Percentiles rank a stretch among this genome's conserved stretches.
Evolutionary conservation across 257 asterid species (phyloP).

Genomic region (Haberlea rhodopensis): DNA sequence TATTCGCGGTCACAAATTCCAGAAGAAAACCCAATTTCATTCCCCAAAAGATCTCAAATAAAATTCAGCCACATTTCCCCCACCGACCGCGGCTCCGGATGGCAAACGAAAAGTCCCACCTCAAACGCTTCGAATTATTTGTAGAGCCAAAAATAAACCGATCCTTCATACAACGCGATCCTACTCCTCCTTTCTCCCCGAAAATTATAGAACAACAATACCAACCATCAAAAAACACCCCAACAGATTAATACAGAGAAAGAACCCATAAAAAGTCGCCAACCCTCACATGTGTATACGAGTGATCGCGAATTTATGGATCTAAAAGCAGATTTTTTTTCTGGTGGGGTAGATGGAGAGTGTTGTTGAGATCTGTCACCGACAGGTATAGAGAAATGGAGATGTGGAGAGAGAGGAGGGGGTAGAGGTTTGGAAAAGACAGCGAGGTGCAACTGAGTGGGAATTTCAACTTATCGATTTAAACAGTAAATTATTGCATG

Average conservation of each 20-base stretch:
- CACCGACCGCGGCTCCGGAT: constrained; percentile 73
- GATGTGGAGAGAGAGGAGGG: constrained; percentile 6
- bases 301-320: constrained; percentile 34
- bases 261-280: constrained; percentile 8
- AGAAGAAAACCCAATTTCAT: constrained; percentile 3
- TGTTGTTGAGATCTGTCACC: constrained; percentile 51
- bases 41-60: not conserved
- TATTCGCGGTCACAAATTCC: constrained; percentile 20
- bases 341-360: constrained; percentile 37
- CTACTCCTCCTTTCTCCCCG: constrained; percentile 40
- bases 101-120: constrained; percentile 65
- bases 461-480: not conserved
- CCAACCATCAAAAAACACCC: constrained; percentile 25
- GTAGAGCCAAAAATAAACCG: constrained; percentile 34
- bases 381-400: constrained; percentile 33
- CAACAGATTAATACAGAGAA: not conserved
- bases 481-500: too few relatives aligned
- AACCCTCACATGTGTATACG: constrained; percentile 13
- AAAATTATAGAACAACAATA: constrained; percentile 42
- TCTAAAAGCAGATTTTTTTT: constrained; percentile 39
- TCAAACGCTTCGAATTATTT: constrained; percentile 45
- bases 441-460: constrained; percentile 12
- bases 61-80: constrained; percentile 82
- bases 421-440: constrained; percentile 27
- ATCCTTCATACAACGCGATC: constrained; percentile 60